Evolutionary conservation across 2,329 filamentous ascomycete genomes (phyloP).

Genomic region (Colletotrichum siamense): DNA sequence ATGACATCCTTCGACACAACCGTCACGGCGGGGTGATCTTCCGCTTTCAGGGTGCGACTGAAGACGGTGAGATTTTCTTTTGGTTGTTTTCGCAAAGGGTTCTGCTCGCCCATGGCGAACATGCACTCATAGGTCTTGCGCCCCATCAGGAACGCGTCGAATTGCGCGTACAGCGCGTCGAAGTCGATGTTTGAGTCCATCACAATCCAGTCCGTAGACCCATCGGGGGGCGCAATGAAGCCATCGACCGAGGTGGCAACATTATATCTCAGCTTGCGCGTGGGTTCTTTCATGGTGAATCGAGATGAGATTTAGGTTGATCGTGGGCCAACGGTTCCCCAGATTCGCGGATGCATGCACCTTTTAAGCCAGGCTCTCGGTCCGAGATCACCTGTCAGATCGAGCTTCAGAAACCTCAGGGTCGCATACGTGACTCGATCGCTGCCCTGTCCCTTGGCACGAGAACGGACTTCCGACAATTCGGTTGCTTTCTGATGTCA

Average conservation of each 20-base stretch:
- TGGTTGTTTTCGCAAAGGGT: conserved; percentile 25
- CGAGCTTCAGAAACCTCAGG: not conserved
- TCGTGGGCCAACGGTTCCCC: conserved; percentile 2
- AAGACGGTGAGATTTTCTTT: conserved; percentile 33
- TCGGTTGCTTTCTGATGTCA: conserved; percentile 3
- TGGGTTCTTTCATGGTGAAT: not conserved
- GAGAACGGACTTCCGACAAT: conserved; percentile 1
- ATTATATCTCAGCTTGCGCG: conserved; percentile 34
- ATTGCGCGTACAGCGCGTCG: conserved; percentile 32
- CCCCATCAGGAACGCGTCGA: conserved; percentile 38
- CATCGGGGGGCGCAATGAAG: conserved; percentile 36
- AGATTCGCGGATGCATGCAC: not conserved
- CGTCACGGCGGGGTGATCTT: conserved; percentile 28
- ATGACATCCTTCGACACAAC: conserved; percentile 26
- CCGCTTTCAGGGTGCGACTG: conserved; percentile 25
- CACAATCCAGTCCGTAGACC: conserved; percentile 34
- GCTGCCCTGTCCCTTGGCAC: not conserved
- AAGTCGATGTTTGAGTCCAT: conserved; percentile 37
- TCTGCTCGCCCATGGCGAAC: conserved; percentile 11
- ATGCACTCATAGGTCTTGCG: conserved; percentile 39
- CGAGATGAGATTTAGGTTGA: not conserved
- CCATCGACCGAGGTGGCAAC: conserved; percentile 39
- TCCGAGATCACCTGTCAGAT: not conserved
- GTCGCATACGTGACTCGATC: not conserved
- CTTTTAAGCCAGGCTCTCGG: not conserved